Evolutionary conservation across 371 early-diverging fungal species (phyloP).

Genomic region (Batkoa obscura): DNA sequence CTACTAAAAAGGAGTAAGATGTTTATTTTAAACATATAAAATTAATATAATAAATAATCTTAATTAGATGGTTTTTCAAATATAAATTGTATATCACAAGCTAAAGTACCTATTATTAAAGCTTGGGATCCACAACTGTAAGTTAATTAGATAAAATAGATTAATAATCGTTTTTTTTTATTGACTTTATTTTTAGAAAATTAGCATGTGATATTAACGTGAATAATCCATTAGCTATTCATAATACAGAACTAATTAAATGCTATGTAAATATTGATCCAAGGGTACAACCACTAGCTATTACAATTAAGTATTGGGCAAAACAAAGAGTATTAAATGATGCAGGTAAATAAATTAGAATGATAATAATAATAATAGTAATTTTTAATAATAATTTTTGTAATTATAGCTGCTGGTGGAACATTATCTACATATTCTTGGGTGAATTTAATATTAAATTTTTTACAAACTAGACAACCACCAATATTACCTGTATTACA

Average conservation of each 20-base stretch:
- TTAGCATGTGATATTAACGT: slow-evolving; percentile 71
- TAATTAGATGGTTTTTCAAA: slow-evolving; percentile 30
- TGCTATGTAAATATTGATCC: slow-evolving; percentile 59
- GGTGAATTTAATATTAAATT: slow-evolving; percentile 76
- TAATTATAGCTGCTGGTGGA: slow-evolving; percentile 31
- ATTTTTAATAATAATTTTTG: background rate
- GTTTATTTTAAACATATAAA: background rate
- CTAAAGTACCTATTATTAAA: slow-evolving; percentile 43
- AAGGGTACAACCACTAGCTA: slow-evolving; percentile 50
- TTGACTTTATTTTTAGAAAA: slow-evolving; percentile 8
- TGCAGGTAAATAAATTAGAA: slow-evolving; percentile 16
- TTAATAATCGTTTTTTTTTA: background rate
- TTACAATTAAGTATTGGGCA: slow-evolving; percentile 70
- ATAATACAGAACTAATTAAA: slow-evolving; percentile 57
- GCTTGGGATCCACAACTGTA: slow-evolving; percentile 39
- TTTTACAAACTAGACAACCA: slow-evolving; percentile 72
- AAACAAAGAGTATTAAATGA: slow-evolving; percentile 47
- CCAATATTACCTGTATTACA: slow-evolving; percentile 77
- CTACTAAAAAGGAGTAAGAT: slow-evolving; percentile 3
- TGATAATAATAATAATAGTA: background rate
- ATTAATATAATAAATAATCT: slow-evolving; percentile 12
- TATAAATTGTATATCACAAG: slow-evolving; percentile 27
- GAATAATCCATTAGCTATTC: slow-evolving; percentile 53
- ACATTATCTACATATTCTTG: slow-evolving; percentile 85
- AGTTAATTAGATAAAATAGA: slow-evolving; percentile 7